Evolutionary conservation across 345 rosid genomes (phyloP), one percentile per base, ranked within the genome.

Genomic region (Durio zibethinus): DNA sequence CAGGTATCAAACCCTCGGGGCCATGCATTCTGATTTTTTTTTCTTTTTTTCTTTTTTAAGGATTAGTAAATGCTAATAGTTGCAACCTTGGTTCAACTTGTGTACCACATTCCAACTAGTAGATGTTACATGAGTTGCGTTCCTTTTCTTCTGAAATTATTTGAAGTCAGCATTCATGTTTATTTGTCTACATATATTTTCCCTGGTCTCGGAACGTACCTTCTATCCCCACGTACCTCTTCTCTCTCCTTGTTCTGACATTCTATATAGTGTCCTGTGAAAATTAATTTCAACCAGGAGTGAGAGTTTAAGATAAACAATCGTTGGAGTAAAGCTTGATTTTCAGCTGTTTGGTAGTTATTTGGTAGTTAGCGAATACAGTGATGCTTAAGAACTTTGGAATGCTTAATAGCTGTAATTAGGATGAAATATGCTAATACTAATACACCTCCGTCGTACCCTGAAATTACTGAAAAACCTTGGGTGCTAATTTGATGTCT

Each of bases 1-100:
- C 97, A 90, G 98, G 98, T 95, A 69, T 76, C 56, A 21, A 59
- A 80, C 25, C 72, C 40, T 77, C 29, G 71, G 25, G 78, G 31
- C 40, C n/a, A 53, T n/a, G 23, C 6, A 2, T 57, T 47, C 59
- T 56, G n/a, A 35, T 73, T 21, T 2, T 57, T 10, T n/a, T 59
- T 42, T 6, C 14, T 35, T 50, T 50, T 8, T 10, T 54, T 36
- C 3, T 15, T 42, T 25, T 48, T 33, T 9, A 4, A 40, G 3
- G 5, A 10, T 11, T n/a, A n/a, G n/a, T n/a, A n/a, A n/a, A 1
- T 21, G 25, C 7, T 40, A 10, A 40, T 21, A 21, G 50, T 20
- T 66, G 15, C 50, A 21, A 10, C 40, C 15, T 23, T n/a, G 12
- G 18, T 66, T 66, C 15, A 38, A 40, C 52, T 18, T 66, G 31